phyloP scores from a whole-genome alignment of 106 monocot species.

The Allium fistulosum region DNA sequence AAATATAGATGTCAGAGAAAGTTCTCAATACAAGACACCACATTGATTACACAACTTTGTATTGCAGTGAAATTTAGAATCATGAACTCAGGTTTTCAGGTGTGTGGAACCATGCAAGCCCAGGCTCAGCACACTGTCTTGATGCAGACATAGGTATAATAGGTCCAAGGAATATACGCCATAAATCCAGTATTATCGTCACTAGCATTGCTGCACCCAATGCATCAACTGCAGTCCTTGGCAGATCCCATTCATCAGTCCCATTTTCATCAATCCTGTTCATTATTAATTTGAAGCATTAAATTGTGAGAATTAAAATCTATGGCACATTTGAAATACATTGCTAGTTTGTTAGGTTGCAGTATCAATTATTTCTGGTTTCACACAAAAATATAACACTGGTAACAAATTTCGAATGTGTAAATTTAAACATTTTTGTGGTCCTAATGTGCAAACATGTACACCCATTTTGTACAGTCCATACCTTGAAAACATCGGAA shows the following conservation, averaged over 20 bases:
- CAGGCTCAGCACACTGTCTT: constrained; percentile 46
- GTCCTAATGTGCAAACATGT: too few species aligned
- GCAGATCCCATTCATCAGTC: constrained; percentile 50
- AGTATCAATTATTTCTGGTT: too few species aligned
- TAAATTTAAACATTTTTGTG: too few species aligned
- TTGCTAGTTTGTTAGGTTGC: too few species aligned
- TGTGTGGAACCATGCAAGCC: constrained; percentile 66
- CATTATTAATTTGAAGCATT: too few species aligned
- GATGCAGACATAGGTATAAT: constrained; percentile 39
- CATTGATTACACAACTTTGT: too few species aligned
- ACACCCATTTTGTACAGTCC: neutral
- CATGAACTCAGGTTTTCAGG: neutral
- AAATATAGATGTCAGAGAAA: too few species aligned
- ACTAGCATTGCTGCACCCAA: constrained; percentile 96
- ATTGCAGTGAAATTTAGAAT: too few species aligned
- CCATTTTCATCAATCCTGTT: constrained; percentile 77
- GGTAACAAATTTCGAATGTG: too few species aligned
- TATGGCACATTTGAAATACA: neutral
- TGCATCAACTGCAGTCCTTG: constrained; percentile 74
- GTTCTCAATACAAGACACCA: too few species aligned
- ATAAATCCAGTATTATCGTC: constrained; percentile 88
- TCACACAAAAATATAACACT: too few species aligned
- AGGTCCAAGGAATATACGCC: constrained; percentile 91
- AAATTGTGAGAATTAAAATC: neutral
- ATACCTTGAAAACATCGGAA: constrained; percentile 97